Base-by-base conservation (phyloP, 345 rosid species). In the Pistacia atlantica region DNA sequence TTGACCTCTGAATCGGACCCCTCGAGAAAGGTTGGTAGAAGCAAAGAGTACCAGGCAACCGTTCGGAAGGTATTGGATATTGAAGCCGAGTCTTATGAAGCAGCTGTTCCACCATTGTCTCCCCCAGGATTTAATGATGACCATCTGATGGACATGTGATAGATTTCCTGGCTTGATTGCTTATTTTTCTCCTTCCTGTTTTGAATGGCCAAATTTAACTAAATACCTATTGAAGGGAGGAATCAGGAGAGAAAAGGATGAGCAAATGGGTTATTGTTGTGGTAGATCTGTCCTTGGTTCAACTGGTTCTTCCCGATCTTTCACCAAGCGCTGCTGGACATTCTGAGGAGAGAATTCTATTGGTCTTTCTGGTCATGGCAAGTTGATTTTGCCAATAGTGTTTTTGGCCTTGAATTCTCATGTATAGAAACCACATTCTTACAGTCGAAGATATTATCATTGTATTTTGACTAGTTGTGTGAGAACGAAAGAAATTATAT, bases 101-200 rank as follows among this genome's bases (percentile, higher is more conserved):
- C 79, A n/a, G 97, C 99, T 22, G 74, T 92, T 75, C 99, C 98
- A 64, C 99, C 97, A 16, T 67, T 79, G 63, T 84, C 99, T 3
- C 92, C 98, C 35, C 98, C 98, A 12, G 89, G 89, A 66, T 77
- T 79, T 58, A 85, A 85, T 60, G 79, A 64, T 31, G 67, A 57
- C 69, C 71, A 60, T 69, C 35, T 73, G 35, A 48, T 69, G 55
- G 88, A 77, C 79, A 80, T 12, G 31, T 75, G 73, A 67, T 69
- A 66, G 56, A 63, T 22, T 69, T 49, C 45, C 52, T 59, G 48
- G 68, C 74, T 51, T 38, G 58, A 55, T 77, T 81, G 77, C 83
- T 66, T 64, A 79, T 79, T 74, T 78, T 82, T 73, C 80, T 58
- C 74, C 64, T 62, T 82, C 77, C 77, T 55, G 74, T 70, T 71